Evolutionary conservation across 305 asterid species (phyloP).

Genomic region (Nicotiana rustica): DNA sequence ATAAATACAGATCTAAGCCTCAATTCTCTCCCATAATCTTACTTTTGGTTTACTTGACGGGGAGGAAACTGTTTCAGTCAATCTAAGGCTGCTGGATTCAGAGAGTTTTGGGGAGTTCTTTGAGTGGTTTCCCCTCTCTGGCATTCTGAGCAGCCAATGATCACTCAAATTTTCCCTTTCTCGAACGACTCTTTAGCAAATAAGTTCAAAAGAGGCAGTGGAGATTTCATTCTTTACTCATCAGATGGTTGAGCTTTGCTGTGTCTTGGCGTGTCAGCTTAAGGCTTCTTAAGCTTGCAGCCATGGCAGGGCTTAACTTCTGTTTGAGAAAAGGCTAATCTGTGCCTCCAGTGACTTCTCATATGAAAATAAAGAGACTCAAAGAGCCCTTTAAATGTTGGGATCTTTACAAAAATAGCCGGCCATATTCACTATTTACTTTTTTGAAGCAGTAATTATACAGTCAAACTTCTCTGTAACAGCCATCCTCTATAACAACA

Average conservation of each 20-base stretch:
- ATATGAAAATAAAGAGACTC: too few relatives aligned
- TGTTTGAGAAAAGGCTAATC: too few relatives aligned
- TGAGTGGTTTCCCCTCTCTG: background rate
- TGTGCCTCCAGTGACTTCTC: too few relatives aligned
- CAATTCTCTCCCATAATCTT: background rate
- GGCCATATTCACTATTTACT: too few relatives aligned
- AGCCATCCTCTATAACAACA: background rate
- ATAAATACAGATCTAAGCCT: slow-evolving; percentile 3
- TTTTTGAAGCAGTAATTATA: too few relatives aligned
- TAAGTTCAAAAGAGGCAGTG: too few relatives aligned
- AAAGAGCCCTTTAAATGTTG: too few relatives aligned
- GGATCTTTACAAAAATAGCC: too few relatives aligned
- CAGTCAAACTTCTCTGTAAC: background rate
- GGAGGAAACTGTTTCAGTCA: background rate
- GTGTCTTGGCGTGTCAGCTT: too few relatives aligned
- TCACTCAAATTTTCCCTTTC: background rate
- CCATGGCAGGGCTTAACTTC: background rate
- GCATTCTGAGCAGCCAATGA: background rate
- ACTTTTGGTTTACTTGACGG: background rate
- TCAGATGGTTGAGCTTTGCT: too few relatives aligned
- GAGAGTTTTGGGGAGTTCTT: background rate
- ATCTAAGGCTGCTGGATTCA: background rate
- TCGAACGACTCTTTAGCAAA: background rate
- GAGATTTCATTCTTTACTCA: too few relatives aligned
- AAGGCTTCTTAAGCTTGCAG: background rate